A percentile compares a stretch with the other conserved stretches of the same genome.
Evolutionary conservation across 371 early-diverging fungal genomes (phyloP).

Genomic region (Circinella umbellata): DNA sequence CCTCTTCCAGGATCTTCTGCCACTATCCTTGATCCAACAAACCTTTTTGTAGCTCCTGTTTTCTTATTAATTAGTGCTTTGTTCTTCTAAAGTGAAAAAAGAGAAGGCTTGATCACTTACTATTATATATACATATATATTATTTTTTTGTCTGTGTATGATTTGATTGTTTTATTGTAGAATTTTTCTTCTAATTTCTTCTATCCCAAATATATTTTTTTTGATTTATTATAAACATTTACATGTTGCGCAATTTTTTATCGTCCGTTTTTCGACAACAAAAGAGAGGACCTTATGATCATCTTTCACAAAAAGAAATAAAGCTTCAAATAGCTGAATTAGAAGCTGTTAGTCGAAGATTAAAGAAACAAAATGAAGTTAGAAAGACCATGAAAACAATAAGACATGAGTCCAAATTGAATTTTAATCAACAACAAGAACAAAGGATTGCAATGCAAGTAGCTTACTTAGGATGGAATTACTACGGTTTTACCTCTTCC

Average conservation of each 20-base stretch:
- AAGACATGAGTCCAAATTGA: not conserved
- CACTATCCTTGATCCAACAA: not conserved
- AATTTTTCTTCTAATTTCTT: not conserved
- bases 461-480: slow-evolving; percentile 91
- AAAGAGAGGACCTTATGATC: not conserved
- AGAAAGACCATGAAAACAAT: not conserved
- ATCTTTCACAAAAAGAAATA: not conserved
- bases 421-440: not conserved
- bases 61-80: not conserved
- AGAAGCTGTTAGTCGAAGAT: not conserved
- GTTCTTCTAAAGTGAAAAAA: not conserved
- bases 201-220: too few species aligned
- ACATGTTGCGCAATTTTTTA: not conserved
- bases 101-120: not conserved
- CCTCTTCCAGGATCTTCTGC: not conserved
- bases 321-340: not conserved
- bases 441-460: slow-evolving; percentile 87
- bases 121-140: too few species aligned
- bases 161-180: too few species aligned
- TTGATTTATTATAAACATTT: not conserved
- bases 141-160: too few species aligned
- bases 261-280: not conserved
- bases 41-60: not conserved
- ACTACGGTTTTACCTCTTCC: slow-evolving; percentile 81
- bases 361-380: too few species aligned